Base-by-base conservation (phyloP, 2,329 filamentous ascomycete species). In the Xylariales sp. region DNA sequence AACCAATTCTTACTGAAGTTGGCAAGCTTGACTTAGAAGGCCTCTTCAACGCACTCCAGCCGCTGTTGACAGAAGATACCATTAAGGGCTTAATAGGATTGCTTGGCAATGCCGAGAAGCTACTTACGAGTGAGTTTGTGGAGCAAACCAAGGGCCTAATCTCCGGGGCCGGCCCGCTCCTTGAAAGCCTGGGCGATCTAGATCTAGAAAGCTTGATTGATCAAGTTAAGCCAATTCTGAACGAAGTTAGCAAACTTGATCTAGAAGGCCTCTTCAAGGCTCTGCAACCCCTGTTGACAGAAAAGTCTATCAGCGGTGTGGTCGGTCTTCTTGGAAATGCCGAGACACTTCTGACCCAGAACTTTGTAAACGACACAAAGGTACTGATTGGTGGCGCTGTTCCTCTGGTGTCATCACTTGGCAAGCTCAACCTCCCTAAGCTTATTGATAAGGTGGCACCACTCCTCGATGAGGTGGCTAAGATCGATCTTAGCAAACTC, bases 201-300 rank as follows among this genome's bases (percentile, higher is more conserved):
- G 76, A 77, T 18, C 62, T 81, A 0, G 72, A 80, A 1, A 72
- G 59, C 14, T 50, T 76, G 5, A 76, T 81, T 43, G 76, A 79
- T 0, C 77, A 65, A 66, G 59, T 59, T 28, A 65, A 58, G 28
- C 80, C 80, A 1, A 67, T 82, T 0, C 74, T 82, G 2, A 71
- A 71, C 0, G 75, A 74, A 3, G 65, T 81, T 0, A 73, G 75
- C 50, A 76, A 79, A 54, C 72, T 82, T 3, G 77, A 82, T 30
- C 71, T 83, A 0, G 67, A 75, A 54, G 74, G 74, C 1, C 64
- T 82, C 0, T 57, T 81, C 0, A 72, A 78, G 0, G 75, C 80
- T 5, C 66, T 81, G 4, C 72, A 73, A 9, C 81, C 81, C 12
- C 69, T 83, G 1, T 67, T 83, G 16, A 80, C 76, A 1, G 61